Conservation (phyloP, 495 filamentous ascomycete species). For the Trichoderma erinaceum region DNA sequence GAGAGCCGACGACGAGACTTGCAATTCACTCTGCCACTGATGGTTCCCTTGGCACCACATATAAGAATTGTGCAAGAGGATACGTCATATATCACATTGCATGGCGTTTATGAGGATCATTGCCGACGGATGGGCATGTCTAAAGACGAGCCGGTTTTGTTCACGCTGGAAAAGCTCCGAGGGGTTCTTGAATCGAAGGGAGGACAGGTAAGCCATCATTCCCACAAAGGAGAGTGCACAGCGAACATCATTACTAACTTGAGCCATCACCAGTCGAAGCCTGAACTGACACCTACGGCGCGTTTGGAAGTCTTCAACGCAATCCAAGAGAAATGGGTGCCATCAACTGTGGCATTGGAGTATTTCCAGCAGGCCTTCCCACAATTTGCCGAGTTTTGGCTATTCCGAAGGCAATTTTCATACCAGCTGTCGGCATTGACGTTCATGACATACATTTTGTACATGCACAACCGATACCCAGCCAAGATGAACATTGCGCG, state of each 20-base stretch:
- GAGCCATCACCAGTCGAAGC: conserved; percentile 45
- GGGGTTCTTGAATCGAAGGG: conserved; percentile 60
- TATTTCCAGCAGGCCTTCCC: conserved; percentile 89
- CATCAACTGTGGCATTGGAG: conserved; percentile 68
- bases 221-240: not conserved
- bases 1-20: conserved; percentile 90
- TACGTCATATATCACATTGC: conserved; percentile 85
- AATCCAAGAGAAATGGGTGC: conserved; percentile 87
- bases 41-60: conserved; percentile 88
- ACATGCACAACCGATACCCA: conserved; percentile 89
- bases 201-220: conserved; percentile 43
- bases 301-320: conserved; percentile 80
- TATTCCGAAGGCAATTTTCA: conserved; percentile 92
- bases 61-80: conserved; percentile 94
- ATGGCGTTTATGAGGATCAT: conserved; percentile 92
- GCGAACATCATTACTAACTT: conserved; percentile 17
- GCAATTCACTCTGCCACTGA: conserved; percentile 90
- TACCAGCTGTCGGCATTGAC: conserved; percentile 95
- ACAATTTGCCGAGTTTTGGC: conserved; percentile 89
- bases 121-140: conserved; percentile 76
- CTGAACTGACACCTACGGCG: conserved; percentile 62
- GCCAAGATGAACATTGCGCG: conserved; percentile 91
- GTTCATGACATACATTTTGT: conserved; percentile 98
- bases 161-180: conserved; percentile 88
- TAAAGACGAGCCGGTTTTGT: conserved; percentile 92